Percentiles rank a stretch among this genome's conserved stretches.
Conservation (phyloP, 345 rosid species). For the Luvunga scandens region DNA sequence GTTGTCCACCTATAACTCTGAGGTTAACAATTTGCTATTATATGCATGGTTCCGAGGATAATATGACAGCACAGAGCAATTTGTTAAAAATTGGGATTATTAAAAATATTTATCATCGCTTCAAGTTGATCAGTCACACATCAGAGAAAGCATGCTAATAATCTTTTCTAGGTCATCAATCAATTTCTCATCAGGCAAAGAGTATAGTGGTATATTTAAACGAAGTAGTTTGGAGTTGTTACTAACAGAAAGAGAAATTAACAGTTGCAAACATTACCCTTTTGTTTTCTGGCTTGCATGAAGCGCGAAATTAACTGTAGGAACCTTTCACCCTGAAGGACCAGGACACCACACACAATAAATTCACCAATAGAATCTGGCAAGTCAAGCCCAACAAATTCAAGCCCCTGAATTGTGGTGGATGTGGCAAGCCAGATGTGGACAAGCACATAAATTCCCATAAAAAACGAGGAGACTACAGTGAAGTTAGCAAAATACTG, state of each 20-base stretch:
- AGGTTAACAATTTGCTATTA: background rate
- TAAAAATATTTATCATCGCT: background rate
- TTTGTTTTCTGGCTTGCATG: slow-evolving; percentile 83
- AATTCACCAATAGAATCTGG: slow-evolving; percentile 94
- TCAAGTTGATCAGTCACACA: background rate
- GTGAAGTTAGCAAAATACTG: slow-evolving; percentile 87
- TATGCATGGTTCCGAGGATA: background rate
- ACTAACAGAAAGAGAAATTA: slow-evolving; percentile 1
- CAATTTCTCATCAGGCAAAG: background rate
- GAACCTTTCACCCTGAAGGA: slow-evolving; percentile 78
- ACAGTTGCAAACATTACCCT: slow-evolving; percentile 40
- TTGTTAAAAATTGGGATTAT: background rate
- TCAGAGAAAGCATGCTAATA: background rate
- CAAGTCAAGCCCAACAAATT: slow-evolving; percentile 88
- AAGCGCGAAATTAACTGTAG: slow-evolving; percentile 68
- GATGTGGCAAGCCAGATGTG: slow-evolving; percentile 70
- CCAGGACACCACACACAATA: slow-evolving; percentile 71
- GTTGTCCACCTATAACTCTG: background rate
- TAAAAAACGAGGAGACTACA: slow-evolving; percentile 60
- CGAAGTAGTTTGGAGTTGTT: background rate
- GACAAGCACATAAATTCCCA: slow-evolving; percentile 65
- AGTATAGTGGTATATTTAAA: background rate
- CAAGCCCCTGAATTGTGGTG: slow-evolving; percentile 76
- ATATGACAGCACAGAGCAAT: background rate
- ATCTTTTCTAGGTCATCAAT: background rate